Base-by-base conservation (phyloP, 192 early-diverging fungal genomes). In the Funneliformis geosporum region DNA sequence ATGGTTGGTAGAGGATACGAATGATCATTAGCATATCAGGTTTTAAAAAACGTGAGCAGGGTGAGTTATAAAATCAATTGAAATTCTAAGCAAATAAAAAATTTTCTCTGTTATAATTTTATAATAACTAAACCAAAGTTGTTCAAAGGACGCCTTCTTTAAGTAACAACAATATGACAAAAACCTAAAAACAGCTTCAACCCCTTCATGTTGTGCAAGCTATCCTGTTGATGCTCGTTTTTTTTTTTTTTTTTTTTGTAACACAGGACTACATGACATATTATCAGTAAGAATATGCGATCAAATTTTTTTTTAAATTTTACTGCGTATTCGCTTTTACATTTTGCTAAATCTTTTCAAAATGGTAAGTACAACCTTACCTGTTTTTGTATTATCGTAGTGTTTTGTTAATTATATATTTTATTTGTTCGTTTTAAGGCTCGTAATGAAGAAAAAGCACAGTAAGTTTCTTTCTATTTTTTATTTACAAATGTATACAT, bases 371-470 rank as follows among this genome's bases (percentile, higher is more conserved):
- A 16, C 7, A 65, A 66, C 7, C 16, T n/a, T 55, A 21, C 0
- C 16, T 50, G 47, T 16, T 0, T 55, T 55, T 23, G 21, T 11
- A 14, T 11, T 8, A n/a, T 1, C 59, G 4, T 38, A 4, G 21
- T n/a, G 21, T 0, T 66, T 6, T 2, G 33, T 6, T 33, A 43
- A 7, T 10, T 25, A 83, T 84, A 75, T 82, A 46, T 80, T 83
- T 75, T 87, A 62, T 64, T 60, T 46, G 85, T 82, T 79, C 78
- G 61, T 16, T 12, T 80, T 47, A 38, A 84, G 97, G 97, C 97
- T 42, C 93, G 96, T 82, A 98, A 98, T 84, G 93, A 98, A 85
- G 97, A 98, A 82, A 98, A 98, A 84, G 97, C 97, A 27, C 96
- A 98, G 91, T 85, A 81, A 73, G 83, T 79, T 12, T 62, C 33